Evolutionary conservation across 2,329 filamentous ascomycete species (phyloP).

Genomic region (Neoascochyta sp.): DNA sequence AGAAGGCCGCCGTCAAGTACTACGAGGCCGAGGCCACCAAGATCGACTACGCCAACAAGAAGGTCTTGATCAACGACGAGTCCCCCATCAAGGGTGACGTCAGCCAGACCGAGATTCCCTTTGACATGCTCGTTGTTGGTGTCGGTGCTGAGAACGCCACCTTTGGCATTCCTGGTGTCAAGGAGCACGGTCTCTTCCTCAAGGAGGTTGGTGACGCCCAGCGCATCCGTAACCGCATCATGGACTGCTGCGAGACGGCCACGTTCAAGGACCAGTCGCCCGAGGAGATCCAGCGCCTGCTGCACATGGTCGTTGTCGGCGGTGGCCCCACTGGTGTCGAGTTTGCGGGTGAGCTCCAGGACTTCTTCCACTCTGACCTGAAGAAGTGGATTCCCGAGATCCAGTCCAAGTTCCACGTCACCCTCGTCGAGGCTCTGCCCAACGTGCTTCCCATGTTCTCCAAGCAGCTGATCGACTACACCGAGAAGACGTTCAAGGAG

Average conservation of each 20-base stretch:
- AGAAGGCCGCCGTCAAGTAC: constrained; percentile 89
- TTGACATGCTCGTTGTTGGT: constrained; percentile 96
- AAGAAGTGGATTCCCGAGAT: constrained; percentile 98
- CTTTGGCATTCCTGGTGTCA: constrained; percentile 92
- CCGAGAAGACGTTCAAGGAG: constrained; percentile 97
- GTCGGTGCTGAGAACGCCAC: constrained; percentile 98
- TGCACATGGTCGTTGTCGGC: constrained; percentile 88
- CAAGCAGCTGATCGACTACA: constrained; percentile 99
- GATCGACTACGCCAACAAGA: constrained; percentile 86
- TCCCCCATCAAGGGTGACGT: constrained; percentile 86
- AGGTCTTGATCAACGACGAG: constrained; percentile 85
- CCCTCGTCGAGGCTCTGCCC: constrained; percentile 92
- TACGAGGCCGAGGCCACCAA: constrained; percentile 97
- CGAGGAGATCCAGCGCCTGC: constrained; percentile 85
- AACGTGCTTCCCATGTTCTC: constrained; percentile 98
- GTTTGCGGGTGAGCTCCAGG: constrained; percentile 95
- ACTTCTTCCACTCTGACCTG: constrained; percentile 98
- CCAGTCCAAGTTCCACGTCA: constrained; percentile 91
- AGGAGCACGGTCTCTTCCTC: constrained; percentile 93
- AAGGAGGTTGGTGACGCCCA: constrained; percentile 98
- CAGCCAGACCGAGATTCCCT: constrained; percentile 82
- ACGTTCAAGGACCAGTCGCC: constrained; percentile 93
- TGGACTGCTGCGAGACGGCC: constrained; percentile 98
- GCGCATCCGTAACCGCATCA: constrained; percentile 95
- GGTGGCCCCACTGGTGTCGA: constrained; percentile 96